These are phyloP conservation scores for Nitzschia putrida DNA, from an alignment of 108 stramenopile genomes.

Conservation along the genomic window DNA sequence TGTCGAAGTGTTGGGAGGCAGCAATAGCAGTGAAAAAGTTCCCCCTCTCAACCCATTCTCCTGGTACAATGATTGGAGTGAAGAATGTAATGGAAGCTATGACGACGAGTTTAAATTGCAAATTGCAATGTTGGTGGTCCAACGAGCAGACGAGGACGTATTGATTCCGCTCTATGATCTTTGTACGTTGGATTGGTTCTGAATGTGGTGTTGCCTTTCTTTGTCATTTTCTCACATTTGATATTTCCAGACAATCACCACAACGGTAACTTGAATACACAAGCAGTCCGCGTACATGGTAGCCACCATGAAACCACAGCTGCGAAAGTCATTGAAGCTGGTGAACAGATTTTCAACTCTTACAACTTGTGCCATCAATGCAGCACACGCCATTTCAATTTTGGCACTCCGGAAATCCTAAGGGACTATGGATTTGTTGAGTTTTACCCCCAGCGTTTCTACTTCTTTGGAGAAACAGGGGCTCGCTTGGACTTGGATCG, in stretches of 20 bases:
- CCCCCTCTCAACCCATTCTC: neutral
- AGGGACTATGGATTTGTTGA: constrained; percentile 77
- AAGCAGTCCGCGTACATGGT: neutral
- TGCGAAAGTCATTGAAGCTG: constrained; percentile 34
- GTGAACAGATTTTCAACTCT: constrained; percentile 55
- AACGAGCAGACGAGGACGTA: constrained; percentile 58
- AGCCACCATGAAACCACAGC: constrained; percentile 3
- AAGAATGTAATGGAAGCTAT: constrained; percentile 7
- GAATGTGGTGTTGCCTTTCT: neutral
- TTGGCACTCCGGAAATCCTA: constrained; percentile 68
- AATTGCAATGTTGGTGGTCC: constrained; percentile 32
- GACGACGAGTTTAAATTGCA: neutral
- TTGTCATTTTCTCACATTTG: neutral
- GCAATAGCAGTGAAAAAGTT: neutral
- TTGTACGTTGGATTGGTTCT: neutral
- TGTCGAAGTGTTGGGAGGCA: constrained; percentile 10
- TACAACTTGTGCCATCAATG: constrained; percentile 67
- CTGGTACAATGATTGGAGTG: constrained; percentile 3
- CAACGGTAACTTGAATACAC: neutral
- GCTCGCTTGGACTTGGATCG: neutral
- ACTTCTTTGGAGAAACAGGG: neutral
- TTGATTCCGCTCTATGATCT: constrained; percentile 59
- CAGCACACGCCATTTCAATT: constrained; percentile 5
- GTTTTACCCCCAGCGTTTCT: constrained; percentile 69
- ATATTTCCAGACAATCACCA: neutral